phyloP scores from a whole-genome alignment of 257 asterid species.

The Datura wrightii region DNA sequence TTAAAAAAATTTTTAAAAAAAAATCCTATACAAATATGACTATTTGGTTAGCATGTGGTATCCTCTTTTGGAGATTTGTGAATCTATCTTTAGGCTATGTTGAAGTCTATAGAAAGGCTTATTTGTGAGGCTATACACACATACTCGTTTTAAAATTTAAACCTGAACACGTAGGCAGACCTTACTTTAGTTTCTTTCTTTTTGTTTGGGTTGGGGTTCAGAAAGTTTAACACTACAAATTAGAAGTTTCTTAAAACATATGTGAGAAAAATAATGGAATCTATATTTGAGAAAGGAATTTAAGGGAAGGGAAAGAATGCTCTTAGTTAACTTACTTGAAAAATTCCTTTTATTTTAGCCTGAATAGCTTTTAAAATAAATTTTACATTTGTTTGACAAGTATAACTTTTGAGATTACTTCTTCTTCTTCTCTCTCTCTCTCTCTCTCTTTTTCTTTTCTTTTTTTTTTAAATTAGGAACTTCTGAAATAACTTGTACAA shows the following conservation, averaged over 20 bases:
- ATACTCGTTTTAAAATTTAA: conserved; percentile 11
- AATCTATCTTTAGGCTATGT: neutral
- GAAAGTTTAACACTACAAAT: neutral
- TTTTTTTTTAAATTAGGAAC: neutral
- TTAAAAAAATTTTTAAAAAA: too few species aligned
- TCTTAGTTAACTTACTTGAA: neutral
- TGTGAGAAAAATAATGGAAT: neutral
- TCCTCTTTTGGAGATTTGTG: neutral
- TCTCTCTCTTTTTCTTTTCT: too few species aligned
- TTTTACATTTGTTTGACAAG: neutral
- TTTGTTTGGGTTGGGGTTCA: neutral
- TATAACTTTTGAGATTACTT: neutral
- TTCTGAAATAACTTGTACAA: neutral
- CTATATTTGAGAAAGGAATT: neutral
- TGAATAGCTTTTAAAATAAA: neutral
- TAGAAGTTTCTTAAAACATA: neutral
- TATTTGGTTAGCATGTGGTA: conserved; percentile 1
- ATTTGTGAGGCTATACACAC: neutral
- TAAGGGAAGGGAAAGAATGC: neutral
- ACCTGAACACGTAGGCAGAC: neutral
- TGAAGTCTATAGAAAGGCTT: neutral
- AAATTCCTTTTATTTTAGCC: neutral
- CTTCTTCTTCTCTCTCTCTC: too few species aligned
- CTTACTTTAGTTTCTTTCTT: neutral
- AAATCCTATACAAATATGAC: neutral